Conservation (phyloP, 164 flowering plant genomes). For the Brasenia schreberi region DNA sequence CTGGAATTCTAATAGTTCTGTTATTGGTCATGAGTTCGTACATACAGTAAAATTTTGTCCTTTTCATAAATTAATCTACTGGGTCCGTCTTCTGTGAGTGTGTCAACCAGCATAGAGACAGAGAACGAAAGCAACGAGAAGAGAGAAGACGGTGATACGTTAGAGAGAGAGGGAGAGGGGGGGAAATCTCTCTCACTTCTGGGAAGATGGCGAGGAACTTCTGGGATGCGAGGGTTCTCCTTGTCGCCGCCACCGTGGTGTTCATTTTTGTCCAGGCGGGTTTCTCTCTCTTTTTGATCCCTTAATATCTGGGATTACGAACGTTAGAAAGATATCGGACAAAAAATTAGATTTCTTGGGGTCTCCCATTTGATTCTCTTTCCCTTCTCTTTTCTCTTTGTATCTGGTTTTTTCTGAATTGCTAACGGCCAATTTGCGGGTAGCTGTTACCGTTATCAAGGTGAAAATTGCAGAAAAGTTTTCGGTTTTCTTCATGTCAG, state of each 20-base stretch:
- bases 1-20: too few relatives aligned
- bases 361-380: not conserved
- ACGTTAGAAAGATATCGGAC: not conserved
- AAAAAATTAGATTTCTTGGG: not conserved
- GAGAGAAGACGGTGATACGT: too few relatives aligned
- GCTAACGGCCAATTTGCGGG: too few relatives aligned
- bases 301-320: not conserved
- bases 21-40: too few relatives aligned
- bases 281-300: not conserved
- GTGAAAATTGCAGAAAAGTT: too few relatives aligned
- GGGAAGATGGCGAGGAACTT: conserved; percentile 23
- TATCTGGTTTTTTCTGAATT: not conserved
- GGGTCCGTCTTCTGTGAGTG: too few relatives aligned
- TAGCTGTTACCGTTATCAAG: too few relatives aligned
- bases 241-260: conserved; percentile 47
- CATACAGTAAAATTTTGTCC: too few relatives aligned
- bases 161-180: not conserved
- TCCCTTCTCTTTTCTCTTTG: not conserved
- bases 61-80: too few relatives aligned
- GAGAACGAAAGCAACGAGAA: too few relatives aligned
- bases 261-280: conserved; percentile 86
- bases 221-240: conserved; percentile 68
- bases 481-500: too few relatives aligned
- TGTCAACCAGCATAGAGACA: too few relatives aligned
- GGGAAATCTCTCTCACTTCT: not conserved